Evolutionary conservation across 2,329 filamentous ascomycete species (phyloP).

Genomic region (Acarospora socialis): DNA sequence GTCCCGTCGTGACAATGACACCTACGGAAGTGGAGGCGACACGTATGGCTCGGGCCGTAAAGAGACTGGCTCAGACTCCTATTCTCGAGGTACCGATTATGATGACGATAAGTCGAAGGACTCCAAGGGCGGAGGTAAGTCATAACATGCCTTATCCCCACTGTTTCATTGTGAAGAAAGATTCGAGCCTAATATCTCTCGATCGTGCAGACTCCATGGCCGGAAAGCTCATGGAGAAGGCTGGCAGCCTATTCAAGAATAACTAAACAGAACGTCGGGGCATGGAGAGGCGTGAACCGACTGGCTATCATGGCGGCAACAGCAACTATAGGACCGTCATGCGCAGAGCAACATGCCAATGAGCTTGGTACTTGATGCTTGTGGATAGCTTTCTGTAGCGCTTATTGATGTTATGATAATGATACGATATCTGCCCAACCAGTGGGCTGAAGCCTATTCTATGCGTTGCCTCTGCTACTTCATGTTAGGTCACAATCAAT

Average conservation of each 20-base stretch:
- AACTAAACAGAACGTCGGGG: slow-evolving; percentile 13
- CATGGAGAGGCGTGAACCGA: slow-evolving; percentile 15
- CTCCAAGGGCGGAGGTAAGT: slow-evolving; percentile 4
- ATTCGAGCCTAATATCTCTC: neutral
- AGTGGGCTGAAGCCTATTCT: neutral
- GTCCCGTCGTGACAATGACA: slow-evolving; percentile 1
- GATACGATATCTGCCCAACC: slow-evolving; percentile 1
- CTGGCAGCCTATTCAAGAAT: slow-evolving; percentile 16
- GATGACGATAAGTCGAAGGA: slow-evolving; percentile 1
- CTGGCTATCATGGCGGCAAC: slow-evolving; percentile 12
- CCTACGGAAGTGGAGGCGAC: slow-evolving; percentile 2
- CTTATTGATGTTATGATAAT: neutral
- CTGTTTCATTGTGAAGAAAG: neutral
- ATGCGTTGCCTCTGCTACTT: neutral
- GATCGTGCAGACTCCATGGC: slow-evolving; percentile 17
- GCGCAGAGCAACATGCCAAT: neutral
- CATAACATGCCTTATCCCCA: slow-evolving; percentile 1
- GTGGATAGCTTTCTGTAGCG: neutral
- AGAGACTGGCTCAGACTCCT: slow-evolving; percentile 5
- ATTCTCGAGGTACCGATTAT: slow-evolving; percentile 1
- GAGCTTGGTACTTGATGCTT: neutral
- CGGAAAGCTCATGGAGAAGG: slow-evolving; percentile 20
- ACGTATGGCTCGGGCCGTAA: slow-evolving; percentile 13
- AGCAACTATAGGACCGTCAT: slow-evolving; percentile 4
- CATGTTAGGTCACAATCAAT: neutral